These are phyloP conservation scores for Pichia thaimueangensis DNA, from an alignment of 805 yeast species.

Conservation along the genomic window DNA sequence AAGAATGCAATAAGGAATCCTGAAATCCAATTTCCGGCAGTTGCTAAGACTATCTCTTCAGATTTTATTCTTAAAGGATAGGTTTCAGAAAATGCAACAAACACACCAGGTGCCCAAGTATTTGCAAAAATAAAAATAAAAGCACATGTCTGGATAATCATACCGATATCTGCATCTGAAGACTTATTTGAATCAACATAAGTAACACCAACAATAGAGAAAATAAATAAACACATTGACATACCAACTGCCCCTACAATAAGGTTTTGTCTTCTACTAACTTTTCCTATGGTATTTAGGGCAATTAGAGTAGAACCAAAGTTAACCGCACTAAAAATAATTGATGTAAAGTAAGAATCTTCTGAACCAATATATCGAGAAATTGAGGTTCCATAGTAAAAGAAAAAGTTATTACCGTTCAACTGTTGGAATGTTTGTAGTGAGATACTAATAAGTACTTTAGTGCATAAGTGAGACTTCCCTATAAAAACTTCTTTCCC, in stretches of 20 bases:
- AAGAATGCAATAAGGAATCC: constrained; percentile 48
- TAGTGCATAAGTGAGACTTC: constrained; percentile 47
- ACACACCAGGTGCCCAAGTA: constrained; percentile 70
- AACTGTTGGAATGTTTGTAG: constrained; percentile 56
- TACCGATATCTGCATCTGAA: constrained; percentile 49
- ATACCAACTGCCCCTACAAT: constrained; percentile 45
- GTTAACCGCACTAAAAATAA: constrained; percentile 49
- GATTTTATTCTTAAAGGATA: constrained; percentile 62
- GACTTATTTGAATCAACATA: constrained; percentile 33
- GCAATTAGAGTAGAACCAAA: constrained; percentile 49
- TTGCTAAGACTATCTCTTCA: constrained; percentile 57
- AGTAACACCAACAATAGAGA: constrained; percentile 55
- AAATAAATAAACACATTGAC: constrained; percentile 50
- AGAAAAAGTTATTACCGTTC: constrained; percentile 58
- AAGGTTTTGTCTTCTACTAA: constrained; percentile 47
- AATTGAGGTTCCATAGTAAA: constrained; percentile 56
- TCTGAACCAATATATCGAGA: constrained; percentile 50
- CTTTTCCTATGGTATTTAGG: constrained; percentile 42
- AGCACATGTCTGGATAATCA: constrained; percentile 59
- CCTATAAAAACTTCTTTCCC: constrained; percentile 59
- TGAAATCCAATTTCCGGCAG: constrained; percentile 61
- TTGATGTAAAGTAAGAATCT: constrained; percentile 51
- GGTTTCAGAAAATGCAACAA: constrained; percentile 59
- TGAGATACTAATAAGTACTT: constrained; percentile 49
- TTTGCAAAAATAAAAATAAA: constrained; percentile 62